Evolutionary conservation across 306 rosid genomes (phyloP).

Genomic region (Vachellia collinsii): DNA sequence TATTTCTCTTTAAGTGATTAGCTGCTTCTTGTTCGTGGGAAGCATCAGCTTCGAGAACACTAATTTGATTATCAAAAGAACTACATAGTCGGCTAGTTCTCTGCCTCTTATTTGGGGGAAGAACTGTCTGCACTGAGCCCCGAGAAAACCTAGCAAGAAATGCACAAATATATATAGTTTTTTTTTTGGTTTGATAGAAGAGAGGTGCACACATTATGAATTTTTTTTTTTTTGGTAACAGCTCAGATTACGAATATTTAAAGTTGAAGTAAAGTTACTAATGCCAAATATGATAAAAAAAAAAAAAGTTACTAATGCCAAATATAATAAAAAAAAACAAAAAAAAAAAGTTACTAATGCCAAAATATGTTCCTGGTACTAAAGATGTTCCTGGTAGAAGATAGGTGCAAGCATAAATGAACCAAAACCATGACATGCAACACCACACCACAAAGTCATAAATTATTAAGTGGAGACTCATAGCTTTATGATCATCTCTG

Average conservation of each 20-base stretch:
- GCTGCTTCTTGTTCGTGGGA: conserved; percentile 46
- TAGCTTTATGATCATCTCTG: background rate
- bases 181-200: conserved; percentile 28
- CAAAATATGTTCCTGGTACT: background rate
- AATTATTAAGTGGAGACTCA: background rate
- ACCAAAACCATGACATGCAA: background rate
- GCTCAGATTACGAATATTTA: conserved; percentile 10
- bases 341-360: background rate
- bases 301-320: background rate
- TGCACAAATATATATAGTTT: conserved; percentile 1
- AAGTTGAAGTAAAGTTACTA: conserved; percentile 1
- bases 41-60: conserved; percentile 44
- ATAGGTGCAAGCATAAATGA: background rate
- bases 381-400: background rate
- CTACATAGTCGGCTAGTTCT: conserved; percentile 72
- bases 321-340: too few relatives aligned
- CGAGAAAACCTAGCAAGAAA: conserved; percentile 73
- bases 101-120: conserved; percentile 52
- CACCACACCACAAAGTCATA: background rate
- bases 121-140: conserved; percentile 73
- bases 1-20: conserved; percentile 47
- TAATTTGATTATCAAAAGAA: conserved; percentile 65
- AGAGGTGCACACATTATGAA: conserved; percentile 1
- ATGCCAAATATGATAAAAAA: too few relatives aligned
- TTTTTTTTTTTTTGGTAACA: background rate